Conservation (phyloP, 345 rosid species). For the Microthlaspi erraticum region DNA sequence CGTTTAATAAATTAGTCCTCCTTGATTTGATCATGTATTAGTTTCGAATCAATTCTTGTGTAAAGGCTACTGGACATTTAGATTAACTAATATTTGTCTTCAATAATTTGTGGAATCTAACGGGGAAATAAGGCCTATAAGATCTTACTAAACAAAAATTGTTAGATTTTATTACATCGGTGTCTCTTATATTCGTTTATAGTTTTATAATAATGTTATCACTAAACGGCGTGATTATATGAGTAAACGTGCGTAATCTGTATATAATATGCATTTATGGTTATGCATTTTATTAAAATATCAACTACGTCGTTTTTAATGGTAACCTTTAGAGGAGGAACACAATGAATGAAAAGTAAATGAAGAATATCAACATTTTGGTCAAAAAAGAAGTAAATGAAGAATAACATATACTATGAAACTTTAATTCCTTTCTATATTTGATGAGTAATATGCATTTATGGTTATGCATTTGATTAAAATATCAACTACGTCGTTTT, state of each 20-base stretch:
- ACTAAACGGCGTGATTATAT: slow-evolving; percentile 15
- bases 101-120: slow-evolving; percentile 27
- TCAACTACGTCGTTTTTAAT: slow-evolving; percentile 8
- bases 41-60: neutral
- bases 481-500: slow-evolving; percentile 15
- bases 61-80: neutral
- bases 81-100: slow-evolving; percentile 29
- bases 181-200: slow-evolving; percentile 11
- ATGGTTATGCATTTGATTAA: slow-evolving; percentile 12
- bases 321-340: no score
- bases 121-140: neutral
- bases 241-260: slow-evolving; percentile 29
- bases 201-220: slow-evolving; percentile 3
- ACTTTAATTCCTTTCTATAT: no score
- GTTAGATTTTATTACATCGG: neutral
- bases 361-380: no score
- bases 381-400: no score
- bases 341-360: no score
- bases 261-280: slow-evolving; percentile 24
- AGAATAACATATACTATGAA: no score
- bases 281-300: slow-evolving; percentile 15
- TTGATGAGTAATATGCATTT: slow-evolving; percentile 17
- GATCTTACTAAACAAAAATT: no score
- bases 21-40: neutral
- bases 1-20: slow-evolving; percentile 9